Conservation (phyloP, 345 rosid species). For the Punica granatum region DNA sequence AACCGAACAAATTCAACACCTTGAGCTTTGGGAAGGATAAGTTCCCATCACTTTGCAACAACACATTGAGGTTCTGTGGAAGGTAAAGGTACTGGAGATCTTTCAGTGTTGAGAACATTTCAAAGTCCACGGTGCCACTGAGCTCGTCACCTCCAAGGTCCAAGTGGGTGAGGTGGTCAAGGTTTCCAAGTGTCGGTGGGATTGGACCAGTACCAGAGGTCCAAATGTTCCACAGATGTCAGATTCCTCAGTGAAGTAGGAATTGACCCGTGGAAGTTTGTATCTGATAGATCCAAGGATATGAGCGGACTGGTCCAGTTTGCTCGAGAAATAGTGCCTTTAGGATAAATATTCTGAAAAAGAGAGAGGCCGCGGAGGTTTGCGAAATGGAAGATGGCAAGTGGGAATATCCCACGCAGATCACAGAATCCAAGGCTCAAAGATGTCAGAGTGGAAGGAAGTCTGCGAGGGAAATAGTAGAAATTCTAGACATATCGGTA, state of each 20-base stretch:
- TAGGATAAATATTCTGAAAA: not conserved
- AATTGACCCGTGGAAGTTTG: not conserved
- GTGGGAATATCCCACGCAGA: not conserved
- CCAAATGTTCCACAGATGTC: not conserved
- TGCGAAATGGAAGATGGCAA: not conserved
- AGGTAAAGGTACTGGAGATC: not conserved
- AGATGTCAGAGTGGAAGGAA: not conserved
- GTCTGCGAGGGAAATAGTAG: not conserved
- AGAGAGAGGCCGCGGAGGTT: not conserved
- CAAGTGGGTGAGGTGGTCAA: no score
- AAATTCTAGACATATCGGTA: not conserved
- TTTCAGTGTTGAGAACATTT: not conserved
- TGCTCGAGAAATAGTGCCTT: not conserved
- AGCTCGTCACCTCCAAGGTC: not conserved
- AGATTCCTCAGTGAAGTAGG: not conserved
- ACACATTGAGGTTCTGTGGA: not conserved
- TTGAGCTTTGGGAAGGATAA: not conserved
- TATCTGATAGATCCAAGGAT: no score
- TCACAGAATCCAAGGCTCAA: not conserved
- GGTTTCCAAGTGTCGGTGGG: no score
- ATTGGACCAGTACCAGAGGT: not conserved
- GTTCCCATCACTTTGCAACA: no score
- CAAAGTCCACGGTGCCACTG: not conserved
- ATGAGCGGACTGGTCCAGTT: not conserved
- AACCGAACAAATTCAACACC: not conserved